Evolutionary conservation across 768 basidiomycete species (phyloP).

Genomic region (Lentinula raphanica): DNA sequence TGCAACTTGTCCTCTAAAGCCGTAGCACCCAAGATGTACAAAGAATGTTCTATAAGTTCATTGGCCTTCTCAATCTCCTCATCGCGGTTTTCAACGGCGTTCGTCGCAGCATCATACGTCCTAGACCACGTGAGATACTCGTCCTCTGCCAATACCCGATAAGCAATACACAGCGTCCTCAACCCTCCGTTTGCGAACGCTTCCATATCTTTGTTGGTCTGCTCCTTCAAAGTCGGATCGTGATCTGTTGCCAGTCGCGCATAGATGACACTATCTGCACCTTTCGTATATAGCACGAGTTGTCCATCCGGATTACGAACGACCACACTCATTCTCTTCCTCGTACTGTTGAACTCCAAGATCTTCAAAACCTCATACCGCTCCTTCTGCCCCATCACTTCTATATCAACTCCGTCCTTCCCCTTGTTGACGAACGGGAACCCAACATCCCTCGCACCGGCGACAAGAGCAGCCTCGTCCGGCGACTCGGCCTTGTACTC

Average conservation of each 20-base stretch:
- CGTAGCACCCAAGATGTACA: conserved; percentile 88
- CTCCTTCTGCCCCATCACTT: conserved; percentile 87
- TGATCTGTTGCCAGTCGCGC: conserved; percentile 75
- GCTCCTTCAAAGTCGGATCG: conserved; percentile 65
- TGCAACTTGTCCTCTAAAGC: conserved; percentile 97
- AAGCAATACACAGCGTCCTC: conserved; percentile 87
- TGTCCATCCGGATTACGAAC: conserved; percentile 80
- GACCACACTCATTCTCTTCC: conserved; percentile 94
- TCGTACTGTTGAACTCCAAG: conserved; percentile 90
- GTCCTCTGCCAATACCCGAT: conserved; percentile 70
- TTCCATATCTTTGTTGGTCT: conserved; percentile 87
- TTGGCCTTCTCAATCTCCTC: conserved; percentile 89
- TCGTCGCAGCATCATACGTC: conserved; percentile 78
- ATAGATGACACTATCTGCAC: conserved; percentile 96
- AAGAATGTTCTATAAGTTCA: conserved; percentile 74
- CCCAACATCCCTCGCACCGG: conserved; percentile 86
- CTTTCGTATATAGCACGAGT: conserved; percentile 87
- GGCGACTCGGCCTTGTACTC: conserved; percentile 97
- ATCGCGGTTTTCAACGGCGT: conserved; percentile 73
- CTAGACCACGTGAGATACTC: conserved; percentile 81
- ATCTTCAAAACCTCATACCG: conserved; percentile 73
- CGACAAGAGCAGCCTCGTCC: conserved; percentile 92
- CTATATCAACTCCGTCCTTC: conserved; percentile 77
- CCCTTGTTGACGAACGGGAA: conserved; percentile 82
- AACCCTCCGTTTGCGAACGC: conserved; percentile 89